Base-by-base conservation (phyloP, 495 filamentous ascomycete genomes). In the Parathielavia appendiculata region DNA sequence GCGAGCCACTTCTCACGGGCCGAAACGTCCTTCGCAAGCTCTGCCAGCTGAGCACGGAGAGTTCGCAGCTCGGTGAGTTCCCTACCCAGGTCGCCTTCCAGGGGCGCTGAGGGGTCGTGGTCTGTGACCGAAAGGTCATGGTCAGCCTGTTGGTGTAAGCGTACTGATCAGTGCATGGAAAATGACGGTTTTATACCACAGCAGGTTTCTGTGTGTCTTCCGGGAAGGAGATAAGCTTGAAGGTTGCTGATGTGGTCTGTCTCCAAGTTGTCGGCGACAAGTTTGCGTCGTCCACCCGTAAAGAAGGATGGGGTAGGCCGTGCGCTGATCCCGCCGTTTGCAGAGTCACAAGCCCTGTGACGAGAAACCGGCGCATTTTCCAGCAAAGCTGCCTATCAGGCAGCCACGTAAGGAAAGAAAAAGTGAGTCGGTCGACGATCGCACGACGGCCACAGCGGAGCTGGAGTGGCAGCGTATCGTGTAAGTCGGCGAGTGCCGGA, bases 321-420 rank as follows among this genome's bases (percentile, higher is more conserved):
- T 46, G 30, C 2, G 17, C n/a, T 30, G 46, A 22, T 13, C 30
- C 22, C 11, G 26, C 30, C 10, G 45, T 22, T 14, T 36, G 41
- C 53, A n/a, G 32, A 30, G 46, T 13, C 51, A 54, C 30, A 4
- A 47, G 53, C 43, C 23, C 41, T 5, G 53, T 22, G n/a, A 40
- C 20, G 16, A 35, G 14, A 32, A 32, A 39, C 11, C 17, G 14
- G 16, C 53, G 53, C 53, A 55, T 55, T 5, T 5, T 47, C 5
- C 20, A 22, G 50, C 5, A 23, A 4, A 41, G 22, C 23, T 43
- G 51, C 22, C 11, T 17, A 1, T 5, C 5, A 51, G 51, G 51
- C 51, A 54, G 51, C 36, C 22, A 26, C 12, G 20, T 10, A 38
- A 12, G 9, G 9, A 23, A 26, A n/a, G n/a, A 4, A 13, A n/a